Conservation (phyloP, 2,329 filamentous ascomycete genomes). For the Aspergillus aculeatinus region DNA sequence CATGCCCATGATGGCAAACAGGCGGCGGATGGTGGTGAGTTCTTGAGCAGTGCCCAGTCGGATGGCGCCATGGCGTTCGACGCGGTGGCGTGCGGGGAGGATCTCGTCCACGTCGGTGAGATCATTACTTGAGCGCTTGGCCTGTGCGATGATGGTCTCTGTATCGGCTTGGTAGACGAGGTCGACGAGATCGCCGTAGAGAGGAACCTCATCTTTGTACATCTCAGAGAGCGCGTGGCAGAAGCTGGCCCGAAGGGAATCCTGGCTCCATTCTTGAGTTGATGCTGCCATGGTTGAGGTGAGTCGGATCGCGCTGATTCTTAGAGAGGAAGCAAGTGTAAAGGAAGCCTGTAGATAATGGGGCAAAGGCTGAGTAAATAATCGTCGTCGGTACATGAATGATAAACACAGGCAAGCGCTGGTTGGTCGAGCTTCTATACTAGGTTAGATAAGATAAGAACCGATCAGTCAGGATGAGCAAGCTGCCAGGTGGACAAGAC, state of each 20-base stretch:
- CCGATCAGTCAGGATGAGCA: background rate
- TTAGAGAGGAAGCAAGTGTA: background rate
- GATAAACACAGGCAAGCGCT: background rate
- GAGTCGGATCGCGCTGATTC: background rate
- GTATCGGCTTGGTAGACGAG: slow-evolving; percentile 33
- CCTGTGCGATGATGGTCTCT: slow-evolving; percentile 12
- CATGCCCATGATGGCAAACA: slow-evolving; percentile 52
- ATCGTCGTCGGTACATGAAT: background rate
- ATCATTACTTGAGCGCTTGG: background rate
- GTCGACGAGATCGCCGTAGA: slow-evolving; percentile 33
- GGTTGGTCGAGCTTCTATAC: background rate
- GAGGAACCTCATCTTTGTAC: slow-evolving; percentile 36
- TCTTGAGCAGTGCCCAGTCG: slow-evolving; percentile 49
- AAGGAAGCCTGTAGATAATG: background rate
- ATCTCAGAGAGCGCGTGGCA: slow-evolving; percentile 35
- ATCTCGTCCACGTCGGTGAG: slow-evolving; percentile 24
- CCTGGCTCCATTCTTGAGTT: slow-evolving; percentile 18
- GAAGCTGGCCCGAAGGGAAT: slow-evolving; percentile 31
- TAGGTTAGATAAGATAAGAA: background rate
- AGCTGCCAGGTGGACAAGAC: too few species aligned
- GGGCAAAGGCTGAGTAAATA: background rate
- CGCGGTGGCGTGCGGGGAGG: slow-evolving; percentile 19
- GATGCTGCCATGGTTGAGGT: background rate
- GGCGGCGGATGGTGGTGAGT: slow-evolving; percentile 42
- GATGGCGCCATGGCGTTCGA: slow-evolving; percentile 51